These are phyloP conservation scores for Saccharomyces hybrid DNA, from an alignment of 1,139 yeast genomes.

Conservation along the genomic window DNA sequence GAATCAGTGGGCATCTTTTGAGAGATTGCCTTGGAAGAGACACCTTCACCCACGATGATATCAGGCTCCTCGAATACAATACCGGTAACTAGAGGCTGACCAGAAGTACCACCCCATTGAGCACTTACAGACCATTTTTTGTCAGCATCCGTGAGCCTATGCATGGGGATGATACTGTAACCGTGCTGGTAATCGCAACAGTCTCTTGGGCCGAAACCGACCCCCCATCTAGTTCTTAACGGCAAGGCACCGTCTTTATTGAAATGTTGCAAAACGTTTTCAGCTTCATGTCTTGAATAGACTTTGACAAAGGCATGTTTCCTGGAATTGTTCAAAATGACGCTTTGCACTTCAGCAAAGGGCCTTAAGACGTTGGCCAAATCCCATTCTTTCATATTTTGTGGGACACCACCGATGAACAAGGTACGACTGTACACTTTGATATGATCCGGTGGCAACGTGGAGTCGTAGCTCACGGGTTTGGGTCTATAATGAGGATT, in stretches of 20 bases:
- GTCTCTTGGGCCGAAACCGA: constrained; percentile 97
- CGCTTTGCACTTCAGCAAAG: constrained; percentile 92
- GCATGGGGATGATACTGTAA: constrained; percentile 75
- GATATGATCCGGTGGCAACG: constrained; percentile 71
- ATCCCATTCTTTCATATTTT: constrained; percentile 67
- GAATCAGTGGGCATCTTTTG: constrained; percentile 86
- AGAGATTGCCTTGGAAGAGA: constrained; percentile 86
- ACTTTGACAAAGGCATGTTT: constrained; percentile 95
- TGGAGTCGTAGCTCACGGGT: constrained; percentile 59
- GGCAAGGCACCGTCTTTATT: constrained; percentile 48
- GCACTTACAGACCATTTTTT: constrained; percentile 82
- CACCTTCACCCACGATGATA: constrained; percentile 91
- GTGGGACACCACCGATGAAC: constrained; percentile 90
- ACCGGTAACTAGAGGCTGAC: constrained; percentile 73
- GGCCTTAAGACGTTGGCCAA: constrained; percentile 65
- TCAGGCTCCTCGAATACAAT: constrained; percentile 94
- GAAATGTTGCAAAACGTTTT: constrained; percentile 56
- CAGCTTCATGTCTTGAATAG: constrained; percentile 93
- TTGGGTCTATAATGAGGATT: constrained; percentile 69
- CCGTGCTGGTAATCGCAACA: constrained; percentile 95
- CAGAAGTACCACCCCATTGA: constrained; percentile 97
- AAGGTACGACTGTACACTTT: constrained; percentile 84
- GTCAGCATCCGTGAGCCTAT: constrained; percentile 89
- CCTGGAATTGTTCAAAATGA: constrained; percentile 77
- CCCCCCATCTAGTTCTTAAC: constrained; percentile 94